Evolutionary conservation across 306 rosid species (phyloP), one percentile per base, ranked within the genome.

Genomic region (Astragalus glycyphyllos): DNA sequence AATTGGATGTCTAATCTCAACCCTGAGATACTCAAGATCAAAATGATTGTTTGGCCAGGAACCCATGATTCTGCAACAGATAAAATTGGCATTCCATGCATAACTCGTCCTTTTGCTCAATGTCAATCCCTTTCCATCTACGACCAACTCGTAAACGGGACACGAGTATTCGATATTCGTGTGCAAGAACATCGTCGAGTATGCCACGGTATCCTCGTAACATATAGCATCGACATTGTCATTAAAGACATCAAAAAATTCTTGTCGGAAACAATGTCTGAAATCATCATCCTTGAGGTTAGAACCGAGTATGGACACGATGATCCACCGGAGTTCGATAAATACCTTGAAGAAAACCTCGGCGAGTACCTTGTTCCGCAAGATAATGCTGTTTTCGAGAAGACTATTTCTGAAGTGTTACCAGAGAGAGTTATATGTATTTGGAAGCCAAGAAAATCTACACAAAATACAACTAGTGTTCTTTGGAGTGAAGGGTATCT

Each of bases 41-140:
- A 86, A 14, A 68, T 84, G 80, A 86, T 94, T 5, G 86, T 94
- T 4, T 94, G 97, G 96, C 98, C 97, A 0, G 98, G 98, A 70
- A 94, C 97, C 2, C 98, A 94, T 65, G 96, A 94, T 81, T 94
- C 98, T 32, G 98, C 95, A 0, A 94, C 98, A 8, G 82, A 90
- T 77, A 83, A 51, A 58, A 91, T 94, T 53, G 98, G 98, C 15
- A 6, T 94, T 49, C 97, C 95, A 2, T 45, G 55, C 64, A 13
- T 94, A 41, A 69, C 97, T 71, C 91, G 98, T 1, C 98, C 98
- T 29, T 90, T 94, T 55, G 98, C 97, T 11, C 97, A 90, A 79
- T 90, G 96, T 51, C 98, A 94, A 76, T 66, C 86, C 31, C 26
- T 90, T 6, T 89, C 98, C 10, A 84, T 94, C 74, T 94, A 90